Evolutionary conservation across 352 stramenopile species (phyloP).

Genomic region (Globisporangium viniferum): DNA sequence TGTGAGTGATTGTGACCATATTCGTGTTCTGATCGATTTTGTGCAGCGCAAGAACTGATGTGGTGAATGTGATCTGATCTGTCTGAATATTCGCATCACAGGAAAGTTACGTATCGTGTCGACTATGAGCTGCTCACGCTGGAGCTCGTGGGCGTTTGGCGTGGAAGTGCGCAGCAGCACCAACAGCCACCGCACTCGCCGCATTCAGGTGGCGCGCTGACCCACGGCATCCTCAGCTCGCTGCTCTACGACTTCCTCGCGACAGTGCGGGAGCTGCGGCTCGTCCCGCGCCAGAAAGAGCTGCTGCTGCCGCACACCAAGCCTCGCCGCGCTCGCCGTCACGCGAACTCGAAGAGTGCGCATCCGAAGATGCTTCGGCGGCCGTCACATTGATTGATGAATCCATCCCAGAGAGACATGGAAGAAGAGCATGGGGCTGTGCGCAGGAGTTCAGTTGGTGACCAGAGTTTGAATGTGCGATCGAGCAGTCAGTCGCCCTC

Average conservation of each 20-base stretch:
- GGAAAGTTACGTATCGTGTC: slow-evolving; percentile 17
- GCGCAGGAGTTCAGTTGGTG: neutral
- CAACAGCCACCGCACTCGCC: neutral
- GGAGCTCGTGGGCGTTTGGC: slow-evolving; percentile 22
- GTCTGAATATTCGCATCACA: neutral
- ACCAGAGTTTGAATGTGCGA: neutral
- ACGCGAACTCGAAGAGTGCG: neutral
- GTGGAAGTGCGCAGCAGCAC: slow-evolving; percentile 8
- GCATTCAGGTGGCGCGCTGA: slow-evolving; percentile 13
- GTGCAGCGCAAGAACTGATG: too few relatives aligned
- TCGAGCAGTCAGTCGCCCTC: neutral
- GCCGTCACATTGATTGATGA: neutral
- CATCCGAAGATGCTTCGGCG: neutral
- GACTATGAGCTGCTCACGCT: slow-evolving; percentile 21
- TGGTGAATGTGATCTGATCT: too few relatives aligned
- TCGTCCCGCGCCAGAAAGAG: slow-evolving; percentile 72
- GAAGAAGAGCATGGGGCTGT: neutral
- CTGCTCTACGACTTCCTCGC: slow-evolving; percentile 72
- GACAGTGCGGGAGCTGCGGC: slow-evolving; percentile 75
- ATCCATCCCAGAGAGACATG: neutral
- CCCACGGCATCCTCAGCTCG: slow-evolving; percentile 36
- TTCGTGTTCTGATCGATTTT: too few relatives aligned
- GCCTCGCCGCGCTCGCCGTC: slow-evolving; percentile 13
- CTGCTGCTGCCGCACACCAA: slow-evolving; percentile 34
- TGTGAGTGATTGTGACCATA: slow-evolving; percentile 47